Conservation (phyloP, 164 flowering plant species). For the Vitis rupestris region DNA sequence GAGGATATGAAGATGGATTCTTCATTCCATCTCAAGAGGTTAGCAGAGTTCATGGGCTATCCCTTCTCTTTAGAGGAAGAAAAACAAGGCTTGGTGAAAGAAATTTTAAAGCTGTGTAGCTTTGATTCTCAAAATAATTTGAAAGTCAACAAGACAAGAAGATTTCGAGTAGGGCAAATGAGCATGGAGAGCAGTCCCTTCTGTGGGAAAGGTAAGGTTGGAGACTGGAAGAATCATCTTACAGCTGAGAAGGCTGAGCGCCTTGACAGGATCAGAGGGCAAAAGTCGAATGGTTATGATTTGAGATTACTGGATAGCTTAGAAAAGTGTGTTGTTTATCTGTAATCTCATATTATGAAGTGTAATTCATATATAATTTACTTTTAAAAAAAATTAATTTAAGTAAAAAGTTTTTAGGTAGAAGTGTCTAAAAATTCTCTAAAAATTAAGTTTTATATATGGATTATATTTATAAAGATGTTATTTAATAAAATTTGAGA, state of each 20-base stretch:
- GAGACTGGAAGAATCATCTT: conserved; percentile 20
- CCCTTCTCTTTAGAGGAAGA: background rate
- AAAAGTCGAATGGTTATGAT: conserved; percentile 15
- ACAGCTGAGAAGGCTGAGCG: conserved; percentile 17
- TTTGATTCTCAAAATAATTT: too few species aligned
- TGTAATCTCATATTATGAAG: too few species aligned
- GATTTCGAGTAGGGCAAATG: too few species aligned
- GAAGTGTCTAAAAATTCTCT: too few species aligned
- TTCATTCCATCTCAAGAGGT: background rate
- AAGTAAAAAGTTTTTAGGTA: too few species aligned
- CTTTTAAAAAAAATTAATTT: too few species aligned
- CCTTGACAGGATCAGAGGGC: conserved; percentile 12
- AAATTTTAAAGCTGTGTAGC: background rate
- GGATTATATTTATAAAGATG: too few species aligned
- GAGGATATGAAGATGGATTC: background rate
- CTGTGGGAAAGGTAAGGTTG: conserved; percentile 22
- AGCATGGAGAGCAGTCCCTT: background rate
- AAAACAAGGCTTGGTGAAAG: background rate
- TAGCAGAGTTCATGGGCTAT: background rate
- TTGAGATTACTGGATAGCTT: conserved; percentile 5
- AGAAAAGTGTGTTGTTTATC: too few species aligned
- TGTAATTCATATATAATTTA: too few species aligned
- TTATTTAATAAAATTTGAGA: too few species aligned
- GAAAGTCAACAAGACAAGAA: background rate
- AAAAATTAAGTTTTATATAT: too few species aligned